phyloP scores from a whole-genome alignment of 352 stramenopile genomes.

The Phytopythium montanum region DNA sequence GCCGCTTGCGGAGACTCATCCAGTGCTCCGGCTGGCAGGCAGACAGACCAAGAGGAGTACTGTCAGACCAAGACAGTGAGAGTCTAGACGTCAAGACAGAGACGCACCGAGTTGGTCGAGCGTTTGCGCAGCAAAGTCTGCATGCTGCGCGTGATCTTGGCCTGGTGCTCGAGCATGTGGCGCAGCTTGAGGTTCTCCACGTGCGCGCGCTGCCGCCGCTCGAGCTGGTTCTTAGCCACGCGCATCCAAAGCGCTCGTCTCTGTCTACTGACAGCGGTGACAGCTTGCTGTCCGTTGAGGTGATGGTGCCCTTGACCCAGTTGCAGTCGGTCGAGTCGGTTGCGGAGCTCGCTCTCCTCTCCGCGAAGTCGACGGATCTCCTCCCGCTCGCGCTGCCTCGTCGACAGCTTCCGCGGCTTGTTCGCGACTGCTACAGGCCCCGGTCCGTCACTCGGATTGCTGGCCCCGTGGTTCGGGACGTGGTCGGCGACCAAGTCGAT shows the following conservation, averaged over 20 bases:
- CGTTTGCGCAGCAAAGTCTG: slow-evolving; percentile 22
- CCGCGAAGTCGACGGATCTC: slow-evolving; percentile 8
- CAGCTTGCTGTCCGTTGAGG: not conserved
- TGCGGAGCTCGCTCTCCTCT: slow-evolving; percentile 3
- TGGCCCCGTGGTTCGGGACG: not conserved
- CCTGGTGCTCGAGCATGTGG: slow-evolving; percentile 20
- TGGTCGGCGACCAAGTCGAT: not conserved
- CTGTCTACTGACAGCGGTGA: not conserved
- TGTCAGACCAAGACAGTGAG: not conserved
- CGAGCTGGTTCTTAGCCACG: slow-evolving; percentile 16
- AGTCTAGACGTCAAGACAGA: not conserved
- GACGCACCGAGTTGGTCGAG: slow-evolving; percentile 3
- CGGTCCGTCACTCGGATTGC: not conserved
- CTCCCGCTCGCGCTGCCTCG: slow-evolving; percentile 1
- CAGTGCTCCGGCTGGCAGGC: slow-evolving; percentile 3
- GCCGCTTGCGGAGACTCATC: slow-evolving; percentile 8
- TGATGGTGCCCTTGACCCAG: not conserved
- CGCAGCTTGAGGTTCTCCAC: slow-evolving; percentile 22
- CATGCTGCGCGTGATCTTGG: slow-evolving; percentile 19
- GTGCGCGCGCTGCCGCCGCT: slow-evolving; percentile 15
- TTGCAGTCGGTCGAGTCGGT: not conserved
- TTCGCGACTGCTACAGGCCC: not conserved
- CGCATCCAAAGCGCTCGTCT: slow-evolving; percentile 15
- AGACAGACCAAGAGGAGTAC: not conserved
- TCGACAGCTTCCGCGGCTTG: not conserved